phyloP scores from a whole-genome alignment of 768 basidiomycete genomes.

The Tylopilus vinaceipallidus region DNA sequence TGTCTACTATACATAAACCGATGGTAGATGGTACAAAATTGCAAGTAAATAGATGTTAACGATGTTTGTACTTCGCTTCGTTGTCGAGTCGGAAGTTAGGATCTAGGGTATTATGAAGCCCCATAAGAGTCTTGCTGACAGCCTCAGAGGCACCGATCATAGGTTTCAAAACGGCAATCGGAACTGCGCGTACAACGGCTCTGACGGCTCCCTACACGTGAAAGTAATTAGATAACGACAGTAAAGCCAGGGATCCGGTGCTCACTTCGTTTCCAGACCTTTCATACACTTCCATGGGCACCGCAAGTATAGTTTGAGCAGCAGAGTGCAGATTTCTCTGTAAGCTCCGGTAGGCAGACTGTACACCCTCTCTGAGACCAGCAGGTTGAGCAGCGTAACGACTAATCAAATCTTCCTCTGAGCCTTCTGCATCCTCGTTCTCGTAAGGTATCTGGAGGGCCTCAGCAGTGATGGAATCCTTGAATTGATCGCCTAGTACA shows the following conservation, averaged over 20 bases:
- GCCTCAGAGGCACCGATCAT: constrained; percentile 99
- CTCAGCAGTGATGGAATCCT: constrained; percentile 63
- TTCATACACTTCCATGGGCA: constrained; percentile 99
- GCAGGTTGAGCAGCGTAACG: constrained; percentile 90
- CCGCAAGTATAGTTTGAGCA: constrained; percentile 96
- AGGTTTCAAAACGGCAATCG: constrained; percentile 94
- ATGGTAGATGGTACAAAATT: constrained; percentile 23
- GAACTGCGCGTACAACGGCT: constrained; percentile 94
- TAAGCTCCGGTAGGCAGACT: constrained; percentile 88
- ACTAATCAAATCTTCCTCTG: constrained; percentile 66
- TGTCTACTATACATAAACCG: constrained; percentile 11
- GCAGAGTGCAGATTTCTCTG: constrained; percentile 86
- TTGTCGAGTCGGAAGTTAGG: constrained; percentile 79
- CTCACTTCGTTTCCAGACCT: constrained; percentile 85
- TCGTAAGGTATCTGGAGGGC: constrained; percentile 48
- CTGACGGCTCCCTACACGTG: constrained; percentile 77
- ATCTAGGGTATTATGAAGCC: constrained; percentile 90
- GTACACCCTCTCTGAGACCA: constrained; percentile 82
- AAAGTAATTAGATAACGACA: not conserved
- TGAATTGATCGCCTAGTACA: constrained; percentile 80
- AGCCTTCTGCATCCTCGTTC: constrained; percentile 27
- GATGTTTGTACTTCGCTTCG: constrained; percentile 92
- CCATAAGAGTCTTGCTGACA: constrained; percentile 91
- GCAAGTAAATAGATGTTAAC: constrained; percentile 35
- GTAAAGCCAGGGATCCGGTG: not conserved